A percentile compares a stretch with the other conserved stretches of the same genome.
These are phyloP conservation scores for Lactarius akahatsu DNA, from an alignment of 768 basidiomycete species.

Conservation along the genomic window DNA sequence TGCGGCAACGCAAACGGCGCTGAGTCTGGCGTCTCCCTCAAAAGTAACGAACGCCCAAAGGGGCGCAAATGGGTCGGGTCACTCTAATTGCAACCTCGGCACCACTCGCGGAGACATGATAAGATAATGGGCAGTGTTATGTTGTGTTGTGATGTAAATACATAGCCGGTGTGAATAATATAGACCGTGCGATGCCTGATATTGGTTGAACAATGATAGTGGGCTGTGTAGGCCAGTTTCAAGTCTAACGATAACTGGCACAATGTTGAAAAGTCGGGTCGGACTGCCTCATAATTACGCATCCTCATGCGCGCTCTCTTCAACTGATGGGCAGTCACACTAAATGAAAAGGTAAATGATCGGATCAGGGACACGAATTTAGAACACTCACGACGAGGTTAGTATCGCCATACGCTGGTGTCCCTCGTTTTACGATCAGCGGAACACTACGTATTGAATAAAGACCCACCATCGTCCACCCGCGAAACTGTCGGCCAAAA, in stretches of 20 bases:
- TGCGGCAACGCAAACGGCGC: neutral
- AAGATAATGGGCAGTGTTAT: neutral
- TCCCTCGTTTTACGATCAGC: conserved; percentile 20
- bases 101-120: neutral
- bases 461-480: conserved; percentile 84
- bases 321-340: conserved; percentile 87
- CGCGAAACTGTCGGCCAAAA: conserved; percentile 96
- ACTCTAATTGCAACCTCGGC: neutral
- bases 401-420: conserved; percentile 83
- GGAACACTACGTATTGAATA: neutral
- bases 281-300: conserved; percentile 29
- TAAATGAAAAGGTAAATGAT: conserved; percentile 35
- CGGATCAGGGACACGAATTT: neutral
- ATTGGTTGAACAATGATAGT: conserved; percentile 61
- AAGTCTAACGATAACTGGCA: conserved; percentile 48
- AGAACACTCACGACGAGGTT: conserved; percentile 73
- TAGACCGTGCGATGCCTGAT: conserved; percentile 36
- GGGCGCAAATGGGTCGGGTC: neutral
- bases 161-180: conserved; percentile 28
- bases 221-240: conserved; percentile 41
- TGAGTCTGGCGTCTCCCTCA: neutral
- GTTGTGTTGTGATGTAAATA: conserved; percentile 23
- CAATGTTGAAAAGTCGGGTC: conserved; percentile 26
- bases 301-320: conserved; percentile 57
- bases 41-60: neutral